Conservation (phyloP, 2,329 filamentous ascomycete species). For the Ascosphaera apis region DNA sequence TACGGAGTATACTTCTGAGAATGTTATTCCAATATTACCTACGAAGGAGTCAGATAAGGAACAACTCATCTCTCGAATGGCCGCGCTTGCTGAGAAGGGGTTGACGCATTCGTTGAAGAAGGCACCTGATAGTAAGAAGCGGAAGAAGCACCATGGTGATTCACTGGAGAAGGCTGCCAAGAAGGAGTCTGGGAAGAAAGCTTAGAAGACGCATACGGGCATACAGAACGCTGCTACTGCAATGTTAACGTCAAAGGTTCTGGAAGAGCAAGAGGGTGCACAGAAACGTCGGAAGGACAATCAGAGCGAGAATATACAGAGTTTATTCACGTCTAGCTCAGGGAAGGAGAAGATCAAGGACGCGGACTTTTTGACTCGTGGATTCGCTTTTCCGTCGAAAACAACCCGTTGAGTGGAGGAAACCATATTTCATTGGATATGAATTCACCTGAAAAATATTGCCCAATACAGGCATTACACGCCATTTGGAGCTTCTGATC, state of each 20-base stretch:
- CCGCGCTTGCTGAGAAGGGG: slow-evolving; percentile 45
- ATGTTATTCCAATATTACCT: slow-evolving; percentile 66
- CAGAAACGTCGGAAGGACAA: slow-evolving; percentile 57
- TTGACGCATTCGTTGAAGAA: slow-evolving; percentile 81
- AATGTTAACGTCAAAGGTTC: slow-evolving; percentile 59
- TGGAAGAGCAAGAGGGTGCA: slow-evolving; percentile 63
- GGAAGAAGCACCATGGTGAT: slow-evolving; percentile 43
- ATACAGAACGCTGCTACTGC: slow-evolving; percentile 84
- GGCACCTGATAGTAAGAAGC: slow-evolving; percentile 33
- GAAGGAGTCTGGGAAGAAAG: slow-evolving; percentile 1
- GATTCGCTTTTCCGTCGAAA: slow-evolving; percentile 27
- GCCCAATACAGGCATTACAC: too few relatives aligned
- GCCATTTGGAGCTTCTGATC: too few relatives aligned
- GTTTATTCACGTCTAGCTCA: slow-evolving; percentile 26
- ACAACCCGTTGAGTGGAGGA: slow-evolving; percentile 19
- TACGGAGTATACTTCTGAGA: slow-evolving; percentile 44
- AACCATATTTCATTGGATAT: too few relatives aligned
- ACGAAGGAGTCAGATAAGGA: slow-evolving; percentile 46
- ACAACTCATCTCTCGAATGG: slow-evolving; percentile 39
- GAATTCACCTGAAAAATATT: too few relatives aligned
- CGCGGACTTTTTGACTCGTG: slow-evolving; percentile 35
- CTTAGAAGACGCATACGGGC: slow-evolving; percentile 19
- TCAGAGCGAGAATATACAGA: slow-evolving; percentile 32
- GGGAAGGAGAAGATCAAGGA: slow-evolving; percentile 20
- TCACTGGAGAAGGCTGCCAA: slow-evolving; percentile 12